These are phyloP conservation scores for Lasiodiplodia theobromae DNA, from an alignment of 2,329 filamentous ascomycete species.

Conservation along the genomic window DNA sequence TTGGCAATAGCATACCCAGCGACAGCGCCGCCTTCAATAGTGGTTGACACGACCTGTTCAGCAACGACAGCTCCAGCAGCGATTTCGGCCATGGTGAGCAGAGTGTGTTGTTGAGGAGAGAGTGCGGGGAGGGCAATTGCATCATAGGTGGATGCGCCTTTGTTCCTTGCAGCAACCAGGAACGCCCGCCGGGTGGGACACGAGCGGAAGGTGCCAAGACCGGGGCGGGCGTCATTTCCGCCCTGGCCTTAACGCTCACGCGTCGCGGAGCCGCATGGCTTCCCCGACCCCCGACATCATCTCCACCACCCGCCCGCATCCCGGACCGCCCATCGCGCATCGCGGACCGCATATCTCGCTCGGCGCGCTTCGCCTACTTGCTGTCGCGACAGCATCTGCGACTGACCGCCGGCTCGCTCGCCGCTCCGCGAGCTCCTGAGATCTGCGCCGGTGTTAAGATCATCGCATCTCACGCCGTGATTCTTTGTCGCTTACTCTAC, in stretches of 20 bases:
- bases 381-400: neutral
- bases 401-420: neutral
- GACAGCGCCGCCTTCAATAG: slow-evolving; percentile 45
- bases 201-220: slow-evolving; percentile 14
- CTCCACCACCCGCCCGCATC: slow-evolving; percentile 17
- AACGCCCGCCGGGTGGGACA: slow-evolving; percentile 1
- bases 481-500: neutral
- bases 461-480: slow-evolving; percentile 1
- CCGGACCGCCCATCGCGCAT: slow-evolving; percentile 5
- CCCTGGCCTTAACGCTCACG: neutral
- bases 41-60: slow-evolving; percentile 51
- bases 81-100: slow-evolving; percentile 47
- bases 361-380: neutral
- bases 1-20: slow-evolving; percentile 52
- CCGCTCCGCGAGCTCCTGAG: neutral
- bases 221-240: slow-evolving; percentile 2
- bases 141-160: slow-evolving; percentile 15
- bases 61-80: slow-evolving; percentile 49
- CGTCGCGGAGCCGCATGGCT: slow-evolving; percentile 13
- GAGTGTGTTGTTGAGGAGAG: slow-evolving; percentile 13
- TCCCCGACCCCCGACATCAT: slow-evolving; percentile 11
- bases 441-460: neutral
- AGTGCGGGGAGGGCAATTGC: slow-evolving; percentile 8
- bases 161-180: slow-evolving; percentile 20
- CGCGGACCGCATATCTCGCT: neutral